A percentile compares a stretch with the other conserved stretches of the same genome.
Evolutionary conservation across 148 eudicot genomes (phyloP).

Genomic region (Silene uniflora): DNA sequence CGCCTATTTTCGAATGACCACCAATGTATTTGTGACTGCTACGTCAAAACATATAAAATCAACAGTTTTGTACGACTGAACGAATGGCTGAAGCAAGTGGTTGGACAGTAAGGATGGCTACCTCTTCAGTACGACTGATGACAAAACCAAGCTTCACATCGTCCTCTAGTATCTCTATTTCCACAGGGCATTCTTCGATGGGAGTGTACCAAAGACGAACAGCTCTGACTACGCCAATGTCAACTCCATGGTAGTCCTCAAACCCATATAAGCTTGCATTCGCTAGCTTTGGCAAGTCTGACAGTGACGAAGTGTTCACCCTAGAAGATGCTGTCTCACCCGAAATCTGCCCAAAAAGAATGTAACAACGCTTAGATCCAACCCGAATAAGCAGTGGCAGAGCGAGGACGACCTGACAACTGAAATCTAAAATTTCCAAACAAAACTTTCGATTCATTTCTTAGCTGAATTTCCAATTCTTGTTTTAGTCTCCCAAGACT

Average conservation of each 20-base stretch:
- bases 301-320: conserved; percentile 61
- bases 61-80: too few relatives aligned
- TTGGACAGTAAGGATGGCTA: background rate
- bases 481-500: too few relatives aligned
- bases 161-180: conserved; percentile 49
- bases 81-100: background rate
- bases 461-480: too few relatives aligned
- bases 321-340: conserved; percentile 78
- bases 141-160: conserved; percentile 74
- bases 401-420: too few relatives aligned
- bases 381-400: background rate
- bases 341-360: conserved; percentile 46
- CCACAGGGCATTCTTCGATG: conserved; percentile 50
- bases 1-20: too few relatives aligned
- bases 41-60: too few relatives aligned
- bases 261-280: conserved; percentile 79
- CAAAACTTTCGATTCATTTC: too few relatives aligned
- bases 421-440: too few relatives aligned
- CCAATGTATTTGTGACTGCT: too few relatives aligned
- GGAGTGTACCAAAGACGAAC: conserved; percentile 87
- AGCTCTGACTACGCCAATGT: conserved; percentile 78
- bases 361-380: background rate
- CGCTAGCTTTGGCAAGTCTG: conserved; percentile 69
- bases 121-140: conserved; percentile 77
- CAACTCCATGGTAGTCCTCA: conserved; percentile 89